Percentiles rank a stretch among this genome's conserved stretches.
Conservation (phyloP, 1,284 basidiomycete genomes). For the Apiotrichum veenhuisii region DNA sequence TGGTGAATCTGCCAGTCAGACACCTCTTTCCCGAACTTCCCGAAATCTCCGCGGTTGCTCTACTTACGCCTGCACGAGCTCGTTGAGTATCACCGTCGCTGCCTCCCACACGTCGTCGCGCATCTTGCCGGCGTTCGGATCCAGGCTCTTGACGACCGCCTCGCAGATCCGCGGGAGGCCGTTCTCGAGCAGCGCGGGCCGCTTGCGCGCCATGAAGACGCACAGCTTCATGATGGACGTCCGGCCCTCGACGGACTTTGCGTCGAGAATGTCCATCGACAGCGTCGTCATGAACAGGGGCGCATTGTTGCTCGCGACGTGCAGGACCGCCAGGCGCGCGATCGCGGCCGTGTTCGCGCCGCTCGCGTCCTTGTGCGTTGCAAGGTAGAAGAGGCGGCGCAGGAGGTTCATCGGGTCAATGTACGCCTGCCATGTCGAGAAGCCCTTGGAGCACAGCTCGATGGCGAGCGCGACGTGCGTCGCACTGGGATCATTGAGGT, state of each 20-base stretch:
- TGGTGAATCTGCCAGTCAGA: conserved; percentile 67
- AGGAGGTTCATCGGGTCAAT: conserved; percentile 87
- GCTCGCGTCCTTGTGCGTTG: conserved; percentile 68
- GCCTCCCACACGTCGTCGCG: conserved; percentile 84
- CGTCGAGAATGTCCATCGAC: conserved; percentile 82
- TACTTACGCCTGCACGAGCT: conserved; percentile 78
- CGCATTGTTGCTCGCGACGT: conserved; percentile 78
- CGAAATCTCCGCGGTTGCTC: not conserved
- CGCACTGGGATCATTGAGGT: conserved; percentile 67
- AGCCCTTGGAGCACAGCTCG: conserved; percentile 84
- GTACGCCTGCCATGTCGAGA: conserved; percentile 90
- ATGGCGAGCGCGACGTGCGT: conserved; percentile 69
- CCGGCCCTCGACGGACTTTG: conserved; percentile 70
- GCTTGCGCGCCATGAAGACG: conserved; percentile 90
- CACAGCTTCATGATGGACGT: conserved; percentile 89
- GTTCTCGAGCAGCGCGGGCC: conserved; percentile 77
- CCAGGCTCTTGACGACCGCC: conserved; percentile 92
- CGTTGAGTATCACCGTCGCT: conserved; percentile 87
- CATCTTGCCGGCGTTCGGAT: conserved; percentile 78
- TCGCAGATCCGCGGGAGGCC: conserved; percentile 85
- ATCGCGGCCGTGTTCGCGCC: conserved; percentile 38
- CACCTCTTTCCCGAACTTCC: not conserved
- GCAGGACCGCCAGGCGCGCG: conserved; percentile 75
- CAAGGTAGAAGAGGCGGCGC: conserved; percentile 75
- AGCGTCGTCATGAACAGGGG: conserved; percentile 93